Percentiles rank a stretch among this genome's conserved stretches.
phyloP scores from a whole-genome alignment of 2,329 filamentous ascomycete species.

The Atkinsonella hypoxylon region DNA sequence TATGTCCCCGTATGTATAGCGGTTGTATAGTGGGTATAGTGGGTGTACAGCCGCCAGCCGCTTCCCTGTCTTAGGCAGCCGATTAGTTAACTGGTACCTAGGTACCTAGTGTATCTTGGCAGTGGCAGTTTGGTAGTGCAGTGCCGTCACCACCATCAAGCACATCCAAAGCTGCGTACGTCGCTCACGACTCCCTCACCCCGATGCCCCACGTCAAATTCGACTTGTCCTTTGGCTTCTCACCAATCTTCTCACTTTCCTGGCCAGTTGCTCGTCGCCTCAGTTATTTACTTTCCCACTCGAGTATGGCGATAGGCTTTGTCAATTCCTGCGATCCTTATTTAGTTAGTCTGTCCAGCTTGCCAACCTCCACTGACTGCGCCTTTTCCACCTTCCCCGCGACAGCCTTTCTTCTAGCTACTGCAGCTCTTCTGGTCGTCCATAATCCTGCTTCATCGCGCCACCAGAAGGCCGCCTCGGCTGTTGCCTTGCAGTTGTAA shows the following conservation, averaged over 20 bases:
- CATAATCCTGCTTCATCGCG: conserved; percentile 1
- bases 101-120: too few relatives aligned
- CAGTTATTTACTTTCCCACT: background rate
- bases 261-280: background rate
- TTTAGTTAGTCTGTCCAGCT: conserved; percentile 2
- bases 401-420: background rate
- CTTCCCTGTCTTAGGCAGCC: background rate
- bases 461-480: background rate
- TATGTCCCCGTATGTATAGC: too few relatives aligned
- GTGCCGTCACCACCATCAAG: background rate
- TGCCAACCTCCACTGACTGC: conserved; percentile 3
- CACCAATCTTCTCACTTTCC: background rate
- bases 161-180: conserved; percentile 5
- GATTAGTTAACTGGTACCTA: background rate
- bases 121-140: background rate
- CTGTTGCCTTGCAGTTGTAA: background rate
- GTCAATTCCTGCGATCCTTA: conserved; percentile 8
- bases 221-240: background rate
- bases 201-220: conserved; percentile 1
- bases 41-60: background rate
- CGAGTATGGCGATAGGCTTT: conserved; percentile 14
- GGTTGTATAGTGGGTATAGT: too few relatives aligned
- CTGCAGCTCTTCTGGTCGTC: background rate
- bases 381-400: conserved; percentile 4
- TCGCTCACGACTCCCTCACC: background rate